These are phyloP conservation scores for Ogataea salicorniae DNA, from an alignment of 805 yeast genomes.

Conservation along the genomic window DNA sequence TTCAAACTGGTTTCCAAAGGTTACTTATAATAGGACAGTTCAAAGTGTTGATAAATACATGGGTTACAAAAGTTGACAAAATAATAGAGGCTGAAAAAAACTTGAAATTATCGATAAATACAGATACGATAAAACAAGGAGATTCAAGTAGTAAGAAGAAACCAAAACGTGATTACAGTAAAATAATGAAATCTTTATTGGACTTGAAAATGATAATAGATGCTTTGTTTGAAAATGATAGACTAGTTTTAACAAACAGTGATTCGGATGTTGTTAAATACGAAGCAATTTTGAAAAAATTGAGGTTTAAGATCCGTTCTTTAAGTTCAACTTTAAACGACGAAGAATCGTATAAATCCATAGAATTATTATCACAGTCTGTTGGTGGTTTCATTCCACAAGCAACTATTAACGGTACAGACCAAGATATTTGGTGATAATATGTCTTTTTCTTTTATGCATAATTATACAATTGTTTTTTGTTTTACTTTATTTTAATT, in stretches of 20 bases:
- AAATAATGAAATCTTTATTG: slow-evolving; percentile 11
- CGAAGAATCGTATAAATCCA: slow-evolving; percentile 14
- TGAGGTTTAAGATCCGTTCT: slow-evolving; percentile 25
- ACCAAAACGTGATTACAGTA: slow-evolving; percentile 12
- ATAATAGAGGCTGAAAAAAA: background rate
- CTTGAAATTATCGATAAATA: background rate
- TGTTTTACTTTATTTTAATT: slow-evolving; percentile 3
- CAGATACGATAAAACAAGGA: background rate
- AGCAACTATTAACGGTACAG: slow-evolving; percentile 15
- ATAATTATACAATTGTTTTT: slow-evolving; percentile 10
- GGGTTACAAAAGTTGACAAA: slow-evolving; percentile 22
- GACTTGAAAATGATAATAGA: slow-evolving; percentile 18
- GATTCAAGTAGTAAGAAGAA: slow-evolving; percentile 10
- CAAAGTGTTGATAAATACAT: slow-evolving; percentile 43
- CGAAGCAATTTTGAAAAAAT: slow-evolving; percentile 23
- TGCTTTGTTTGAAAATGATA: slow-evolving; percentile 17
- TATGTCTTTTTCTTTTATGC: background rate
- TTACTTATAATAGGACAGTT: slow-evolving; percentile 66
- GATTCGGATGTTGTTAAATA: slow-evolving; percentile 24
- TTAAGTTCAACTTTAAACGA: slow-evolving; percentile 22
- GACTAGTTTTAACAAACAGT: slow-evolving; percentile 20
- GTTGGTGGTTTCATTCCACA: slow-evolving; percentile 27
- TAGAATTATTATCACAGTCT: slow-evolving; percentile 16
- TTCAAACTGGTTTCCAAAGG: slow-evolving; percentile 71
- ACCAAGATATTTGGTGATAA: slow-evolving; percentile 27